Percentiles rank a stretch among this genome's conserved stretches.
Conservation (phyloP, 2,329 filamentous ascomycete species). For the Colletotrichum filicis region DNA sequence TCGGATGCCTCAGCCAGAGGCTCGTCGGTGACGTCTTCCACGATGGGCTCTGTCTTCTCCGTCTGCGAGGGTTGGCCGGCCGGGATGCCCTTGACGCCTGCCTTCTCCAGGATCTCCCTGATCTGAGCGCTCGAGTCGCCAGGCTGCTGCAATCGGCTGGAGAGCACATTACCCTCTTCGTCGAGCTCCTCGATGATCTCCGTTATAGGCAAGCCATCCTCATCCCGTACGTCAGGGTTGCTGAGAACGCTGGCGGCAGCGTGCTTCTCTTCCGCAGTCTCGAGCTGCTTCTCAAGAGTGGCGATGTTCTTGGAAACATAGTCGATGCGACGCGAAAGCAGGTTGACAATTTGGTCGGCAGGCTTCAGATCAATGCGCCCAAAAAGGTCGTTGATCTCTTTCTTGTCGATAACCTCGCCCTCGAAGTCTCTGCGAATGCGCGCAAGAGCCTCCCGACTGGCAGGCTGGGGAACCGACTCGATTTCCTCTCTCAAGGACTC, state of each 20-base stretch:
- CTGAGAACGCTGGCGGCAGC: slow-evolving; percentile 69
- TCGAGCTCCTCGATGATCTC: slow-evolving; percentile 95
- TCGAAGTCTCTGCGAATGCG: slow-evolving; percentile 68
- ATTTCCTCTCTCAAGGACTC: slow-evolving; percentile 89
- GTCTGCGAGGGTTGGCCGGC: slow-evolving; percentile 30
- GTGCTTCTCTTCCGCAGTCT: slow-evolving; percentile 75
- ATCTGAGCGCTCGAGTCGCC: slow-evolving; percentile 75
- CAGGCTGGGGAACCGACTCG: slow-evolving; percentile 59
- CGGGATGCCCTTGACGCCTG: slow-evolving; percentile 69
- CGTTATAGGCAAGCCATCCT: slow-evolving; percentile 80
- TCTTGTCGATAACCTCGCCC: slow-evolving; percentile 70
- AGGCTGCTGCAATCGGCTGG: slow-evolving; percentile 72
- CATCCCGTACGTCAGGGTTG: slow-evolving; percentile 71
- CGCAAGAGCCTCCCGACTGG: slow-evolving; percentile 65
- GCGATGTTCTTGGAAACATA: slow-evolving; percentile 87
- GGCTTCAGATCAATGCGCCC: slow-evolving; percentile 58
- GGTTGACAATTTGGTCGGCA: slow-evolving; percentile 71
- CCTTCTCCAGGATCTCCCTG: slow-evolving; percentile 78
- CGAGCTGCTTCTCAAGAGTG: slow-evolving; percentile 79
- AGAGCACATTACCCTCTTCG: slow-evolving; percentile 87
- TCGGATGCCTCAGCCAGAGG: neutral
- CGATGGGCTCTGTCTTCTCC: slow-evolving; percentile 10
- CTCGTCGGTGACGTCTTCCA: slow-evolving; percentile 34
- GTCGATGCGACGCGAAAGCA: slow-evolving; percentile 82
- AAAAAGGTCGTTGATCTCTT: slow-evolving; percentile 63